Conservation (phyloP, 352 stramenopile species). For the Phytopythium kandeliae region DNA sequence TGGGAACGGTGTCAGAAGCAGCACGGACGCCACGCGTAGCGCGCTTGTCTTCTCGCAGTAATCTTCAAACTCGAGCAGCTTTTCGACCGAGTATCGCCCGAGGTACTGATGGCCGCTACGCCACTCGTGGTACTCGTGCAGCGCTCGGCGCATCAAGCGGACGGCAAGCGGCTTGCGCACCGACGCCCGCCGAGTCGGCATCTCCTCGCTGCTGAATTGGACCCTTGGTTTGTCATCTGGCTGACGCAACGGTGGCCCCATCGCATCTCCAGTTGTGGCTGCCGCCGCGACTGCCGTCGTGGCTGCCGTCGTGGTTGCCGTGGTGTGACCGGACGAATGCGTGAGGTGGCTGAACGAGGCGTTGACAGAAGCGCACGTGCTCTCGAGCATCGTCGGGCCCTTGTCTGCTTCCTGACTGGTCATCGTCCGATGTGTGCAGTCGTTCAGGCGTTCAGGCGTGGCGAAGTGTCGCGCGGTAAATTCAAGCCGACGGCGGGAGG, state of each 20-base stretch:
- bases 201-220: not conserved
- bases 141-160: not conserved
- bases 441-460: not conserved
- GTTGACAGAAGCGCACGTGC: not conserved
- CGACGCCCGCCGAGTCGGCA: not conserved
- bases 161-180: not conserved
- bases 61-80: conserved; percentile 16
- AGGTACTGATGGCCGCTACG: conserved; percentile 26
- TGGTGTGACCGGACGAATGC: not conserved
- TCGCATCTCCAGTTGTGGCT: no score
- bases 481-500: no score
- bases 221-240: not conserved
- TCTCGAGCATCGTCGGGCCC: not conserved
- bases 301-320: not conserved
- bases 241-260: no score
- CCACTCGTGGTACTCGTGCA: conserved; percentile 14
- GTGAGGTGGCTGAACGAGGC: not conserved
- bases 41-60: conserved; percentile 11
- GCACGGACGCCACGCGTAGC: conserved; percentile 8
- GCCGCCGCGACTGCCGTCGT: no score
- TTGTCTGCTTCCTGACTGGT: not conserved
- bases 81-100: conserved; percentile 27
- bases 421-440: not conserved
- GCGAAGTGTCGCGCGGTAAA: no score
- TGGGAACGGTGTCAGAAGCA: conserved; percentile 11